Percentiles rank a stretch among this genome's conserved stretches.
Conservation (phyloP, 1,139 yeast species). For the Debaryomyces sp. region DNA sequence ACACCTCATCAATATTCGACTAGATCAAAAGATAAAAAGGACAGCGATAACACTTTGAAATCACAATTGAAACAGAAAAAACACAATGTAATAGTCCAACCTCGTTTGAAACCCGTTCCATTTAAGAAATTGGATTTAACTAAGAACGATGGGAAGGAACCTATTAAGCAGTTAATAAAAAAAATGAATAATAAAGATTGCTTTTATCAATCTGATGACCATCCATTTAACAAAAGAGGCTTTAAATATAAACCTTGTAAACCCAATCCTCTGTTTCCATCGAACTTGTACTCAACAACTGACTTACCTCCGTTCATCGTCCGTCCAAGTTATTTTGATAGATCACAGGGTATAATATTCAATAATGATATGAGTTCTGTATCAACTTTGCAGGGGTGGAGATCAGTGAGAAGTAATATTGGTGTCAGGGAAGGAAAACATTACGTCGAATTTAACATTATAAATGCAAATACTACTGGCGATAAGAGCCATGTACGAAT, state of each 20-base stretch:
- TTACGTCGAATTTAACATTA: slow-evolving; percentile 73
- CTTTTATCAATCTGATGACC: slow-evolving; percentile 65
- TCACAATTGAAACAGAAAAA: slow-evolving; percentile 27
- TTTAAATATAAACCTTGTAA: slow-evolving; percentile 81
- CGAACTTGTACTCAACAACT: slow-evolving; percentile 69
- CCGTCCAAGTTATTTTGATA: slow-evolving; percentile 70
- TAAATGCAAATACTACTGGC: slow-evolving; percentile 43
- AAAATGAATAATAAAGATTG: slow-evolving; percentile 19
- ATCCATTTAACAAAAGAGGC: slow-evolving; percentile 79
- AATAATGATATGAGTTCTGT: slow-evolving; percentile 46
- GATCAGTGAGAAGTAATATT: slow-evolving; percentile 75
- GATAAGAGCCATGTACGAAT: slow-evolving; percentile 66
- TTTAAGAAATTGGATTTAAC: slow-evolving; percentile 39
- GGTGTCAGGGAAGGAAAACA: slow-evolving; percentile 78
- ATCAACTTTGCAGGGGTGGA: slow-evolving; percentile 73
- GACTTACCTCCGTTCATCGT: slow-evolving; percentile 72
- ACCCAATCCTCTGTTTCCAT: slow-evolving; percentile 63
- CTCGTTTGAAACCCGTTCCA: slow-evolving; percentile 50
- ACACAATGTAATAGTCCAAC: slow-evolving; percentile 40
- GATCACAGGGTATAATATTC: slow-evolving; percentile 61
- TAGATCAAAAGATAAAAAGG: slow-evolving; percentile 25
- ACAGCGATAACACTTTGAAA: slow-evolving; percentile 15
- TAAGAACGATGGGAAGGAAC: slow-evolving; percentile 11
- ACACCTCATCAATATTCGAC: slow-evolving; percentile 24
- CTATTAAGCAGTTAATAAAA: slow-evolving; percentile 8